Base-by-base conservation (phyloP, 2,329 filamentous ascomycete genomes). In the Nectriaceae sp. region DNA sequence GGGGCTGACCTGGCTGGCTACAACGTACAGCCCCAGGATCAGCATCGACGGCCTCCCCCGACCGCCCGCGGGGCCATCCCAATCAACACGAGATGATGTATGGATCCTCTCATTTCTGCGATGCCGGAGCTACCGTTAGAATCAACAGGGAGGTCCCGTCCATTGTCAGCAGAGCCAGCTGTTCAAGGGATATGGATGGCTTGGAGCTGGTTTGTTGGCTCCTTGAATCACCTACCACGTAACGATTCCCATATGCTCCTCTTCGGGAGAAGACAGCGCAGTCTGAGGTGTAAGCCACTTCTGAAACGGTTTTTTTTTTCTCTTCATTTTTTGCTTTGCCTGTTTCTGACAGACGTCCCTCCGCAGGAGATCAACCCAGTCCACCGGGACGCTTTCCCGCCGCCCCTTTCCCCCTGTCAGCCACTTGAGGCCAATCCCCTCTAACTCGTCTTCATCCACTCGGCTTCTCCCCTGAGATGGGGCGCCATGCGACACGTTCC, bases 331-430 rank as follows among this genome's bases (percentile, higher is more conserved):
- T 39, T 26, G 19, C 21, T 44, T 49, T 33, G 16, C 42, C 19
- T 38, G 20, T 46, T 49, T 36, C 39, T 49, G 49, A 49, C 42
- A 46, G 24, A 33, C 49, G 5, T 39, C 57, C 43, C 53, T 54
- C 58, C 60, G 60, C 53, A 61, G 62, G 54, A 63, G 60, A 63
- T 63, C 60, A 63, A 63, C 60, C 60, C 60, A 63, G 60, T 45
- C 52, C 58, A 56, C 60, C 56, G 60, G 60, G 60, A 60, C 60
- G 53, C 52, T 57, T 53, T 60, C 46, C 60, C 58, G 56, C 52
- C 38, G 56, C 58, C 60, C 57, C 50, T 61, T 61, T 63, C 59
- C 60, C 59, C 60, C 58, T 61, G 16, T 8, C 37, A 21, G 5
- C 19, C 37, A 20, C 37, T 21, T 20, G 56, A 52, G 46, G 49